A percentile compares a stretch with the other conserved stretches of the same genome.
Evolutionary conservation across 768 basidiomycete genomes (phyloP).

Genomic region (Glaciozyma martinii): DNA sequence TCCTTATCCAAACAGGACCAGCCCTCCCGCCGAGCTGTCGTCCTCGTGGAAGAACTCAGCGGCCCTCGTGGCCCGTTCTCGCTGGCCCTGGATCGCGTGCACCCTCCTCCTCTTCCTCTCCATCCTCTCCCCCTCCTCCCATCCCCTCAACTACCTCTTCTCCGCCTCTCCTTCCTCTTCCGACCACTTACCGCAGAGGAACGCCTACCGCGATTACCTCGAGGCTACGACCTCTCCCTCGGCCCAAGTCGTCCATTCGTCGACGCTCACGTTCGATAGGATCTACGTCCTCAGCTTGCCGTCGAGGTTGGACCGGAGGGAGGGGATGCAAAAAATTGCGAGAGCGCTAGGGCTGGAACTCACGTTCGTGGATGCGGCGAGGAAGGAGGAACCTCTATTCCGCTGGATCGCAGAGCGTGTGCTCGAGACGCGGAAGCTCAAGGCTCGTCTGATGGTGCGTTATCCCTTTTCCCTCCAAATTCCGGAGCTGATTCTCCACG

Average conservation of each 20-base stretch:
- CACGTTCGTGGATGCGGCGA: constrained; percentile 35
- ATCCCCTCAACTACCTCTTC: too few relatives aligned
- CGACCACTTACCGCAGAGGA: too few relatives aligned
- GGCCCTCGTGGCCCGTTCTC: too few relatives aligned
- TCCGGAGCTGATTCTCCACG: background rate
- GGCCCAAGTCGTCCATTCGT: constrained; percentile 19
- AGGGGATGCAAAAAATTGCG: constrained; percentile 34
- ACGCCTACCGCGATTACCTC: constrained; percentile 23
- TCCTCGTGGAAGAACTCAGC: too few relatives aligned
- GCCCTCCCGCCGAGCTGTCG: too few relatives aligned
- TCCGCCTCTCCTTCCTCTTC: too few relatives aligned
- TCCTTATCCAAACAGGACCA: too few relatives aligned
- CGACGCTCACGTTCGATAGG: constrained; percentile 34
- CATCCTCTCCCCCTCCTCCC: too few relatives aligned
- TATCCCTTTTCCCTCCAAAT: background rate
- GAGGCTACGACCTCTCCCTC: constrained; percentile 20
- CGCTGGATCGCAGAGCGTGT: constrained; percentile 35
- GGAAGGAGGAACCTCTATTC: constrained; percentile 31
- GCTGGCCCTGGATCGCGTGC: too few relatives aligned
- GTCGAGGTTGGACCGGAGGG: constrained; percentile 30
- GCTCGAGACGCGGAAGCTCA: constrained; percentile 13
- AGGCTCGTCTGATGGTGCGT: background rate
- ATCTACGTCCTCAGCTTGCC: constrained; percentile 36
- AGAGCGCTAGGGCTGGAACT: constrained; percentile 32
- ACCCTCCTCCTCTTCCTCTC: too few relatives aligned